Conservation (phyloP, 345 rosid genomes). For the Microcos paniculata region DNA sequence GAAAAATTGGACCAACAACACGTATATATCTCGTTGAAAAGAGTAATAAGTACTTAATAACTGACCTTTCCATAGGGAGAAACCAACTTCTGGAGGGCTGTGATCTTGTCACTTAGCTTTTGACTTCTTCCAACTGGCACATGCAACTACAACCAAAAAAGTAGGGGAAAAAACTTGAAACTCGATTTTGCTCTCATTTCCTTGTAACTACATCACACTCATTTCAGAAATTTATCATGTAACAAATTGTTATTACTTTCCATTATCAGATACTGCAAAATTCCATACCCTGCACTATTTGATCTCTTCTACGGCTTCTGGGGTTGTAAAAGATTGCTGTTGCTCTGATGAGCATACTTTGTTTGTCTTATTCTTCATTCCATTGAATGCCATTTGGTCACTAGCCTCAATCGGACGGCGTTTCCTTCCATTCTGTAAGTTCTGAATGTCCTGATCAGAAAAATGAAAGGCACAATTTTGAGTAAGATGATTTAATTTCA, state of each 20-base stretch:
- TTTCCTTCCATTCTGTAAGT: slow-evolving; percentile 24
- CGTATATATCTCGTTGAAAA: no score
- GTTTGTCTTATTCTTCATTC: slow-evolving; percentile 29
- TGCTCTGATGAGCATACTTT: slow-evolving; percentile 13
- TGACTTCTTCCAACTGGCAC: slow-evolving; percentile 48
- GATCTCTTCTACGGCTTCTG: background rate
- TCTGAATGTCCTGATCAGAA: slow-evolving; percentile 10
- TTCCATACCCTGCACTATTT: slow-evolving; percentile 24
- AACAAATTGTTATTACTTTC: no score
- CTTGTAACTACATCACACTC: no score
- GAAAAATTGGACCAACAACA: no score
- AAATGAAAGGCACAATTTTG: background rate
- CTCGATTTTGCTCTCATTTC: background rate
- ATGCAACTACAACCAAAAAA: slow-evolving; percentile 21
- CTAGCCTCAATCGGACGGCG: slow-evolving; percentile 13
- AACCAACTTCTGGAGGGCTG: slow-evolving; percentile 67
- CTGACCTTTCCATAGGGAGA: slow-evolving; percentile 75
- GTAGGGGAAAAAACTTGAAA: background rate
- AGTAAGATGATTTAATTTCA: background rate
- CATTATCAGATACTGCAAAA: no score
- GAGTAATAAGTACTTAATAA: background rate
- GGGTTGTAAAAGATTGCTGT: slow-evolving; percentile 18
- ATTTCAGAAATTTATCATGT: no score
- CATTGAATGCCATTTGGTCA: slow-evolving; percentile 3
- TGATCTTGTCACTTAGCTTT: slow-evolving; percentile 61